Base-by-base conservation (phyloP, 768 basidiomycete species). In the Suillus subaureus region DNA sequence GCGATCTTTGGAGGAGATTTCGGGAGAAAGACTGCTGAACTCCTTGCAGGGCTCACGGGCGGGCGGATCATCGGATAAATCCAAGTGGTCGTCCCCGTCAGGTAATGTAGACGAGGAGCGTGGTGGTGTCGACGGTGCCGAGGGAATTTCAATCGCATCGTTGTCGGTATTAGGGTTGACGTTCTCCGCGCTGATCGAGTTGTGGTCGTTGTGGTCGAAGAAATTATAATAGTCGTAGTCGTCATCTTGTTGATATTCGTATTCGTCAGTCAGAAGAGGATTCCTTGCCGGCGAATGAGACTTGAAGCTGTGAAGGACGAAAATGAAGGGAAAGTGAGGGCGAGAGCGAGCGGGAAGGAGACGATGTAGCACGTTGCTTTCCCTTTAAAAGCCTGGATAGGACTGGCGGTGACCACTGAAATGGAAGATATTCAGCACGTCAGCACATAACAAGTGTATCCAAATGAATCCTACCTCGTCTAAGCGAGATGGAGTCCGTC, bases 1-100 rank as follows among this genome's bases (percentile, higher is more conserved):
- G 61, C 74, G 75, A 39, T 81, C 78, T 66, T 69, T 72, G 33
- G 70, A 67, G 55, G 28, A 74, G 70, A 79, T 71, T 54, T 65
- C 63, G 8, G 51, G 4, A 21, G 39, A 13, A 63, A 33, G 11
- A 69, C 66, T 6, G 68, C 54, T 26, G 66, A 63, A 51, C 70
- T 71, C 23, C 69, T 60, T 39, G 39, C 9, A 18, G 9, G 54
- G 33, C 21, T 35, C 54, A 55, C 54, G 31, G 12, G 21, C 21
- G 21, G 31, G 54, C 6, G 54, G 12, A n/a, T 28, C 40, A 60
- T 60, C 58, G 6, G 58, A 28, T 13, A 51, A 56, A n/a, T 70
- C 69, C 4, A 72, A 70, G 2, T 68, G 63, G 16, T 61, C 39
- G 39, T 55, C 69, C 6, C 26, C 40, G 6, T 60, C 58, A 1